These are phyloP conservation scores for Solanum piurae DNA, from an alignment of 257 asterid species.

Conservation along the genomic window DNA sequence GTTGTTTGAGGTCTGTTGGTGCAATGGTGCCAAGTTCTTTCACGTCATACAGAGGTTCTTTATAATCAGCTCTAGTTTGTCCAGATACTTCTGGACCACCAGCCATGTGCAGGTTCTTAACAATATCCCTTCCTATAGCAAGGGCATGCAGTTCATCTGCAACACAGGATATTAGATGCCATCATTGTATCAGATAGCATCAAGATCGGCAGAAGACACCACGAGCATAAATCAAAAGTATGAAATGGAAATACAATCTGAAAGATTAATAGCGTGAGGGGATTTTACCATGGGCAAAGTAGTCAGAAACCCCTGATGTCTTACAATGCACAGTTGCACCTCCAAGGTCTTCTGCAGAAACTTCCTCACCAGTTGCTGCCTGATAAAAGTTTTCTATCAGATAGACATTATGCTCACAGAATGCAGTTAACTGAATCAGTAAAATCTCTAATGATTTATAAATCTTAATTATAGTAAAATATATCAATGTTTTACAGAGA, in stretches of 20 bases:
- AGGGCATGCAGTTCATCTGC: constrained; percentile 93
- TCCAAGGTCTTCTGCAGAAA: constrained; percentile 94
- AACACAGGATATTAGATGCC: constrained; percentile 11
- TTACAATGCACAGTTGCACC: constrained; percentile 95
- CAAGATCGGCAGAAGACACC: background rate
- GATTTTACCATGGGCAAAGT: constrained; percentile 79
- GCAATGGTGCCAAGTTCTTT: constrained; percentile 85
- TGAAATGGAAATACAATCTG: background rate
- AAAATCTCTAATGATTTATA: background rate
- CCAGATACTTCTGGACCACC: constrained; percentile 34
- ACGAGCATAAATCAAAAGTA: background rate
- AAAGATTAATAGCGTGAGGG: background rate
- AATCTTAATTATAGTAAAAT: background rate
- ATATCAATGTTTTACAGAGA: background rate
- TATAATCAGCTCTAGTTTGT: constrained; percentile 28
- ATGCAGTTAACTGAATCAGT: background rate
- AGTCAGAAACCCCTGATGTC: constrained; percentile 95
- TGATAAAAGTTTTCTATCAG: constrained; percentile 29
- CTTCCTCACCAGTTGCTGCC: constrained; percentile 99
- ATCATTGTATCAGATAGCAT: constrained; percentile 5
- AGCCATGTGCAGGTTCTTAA: constrained; percentile 85
- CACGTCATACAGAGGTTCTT: constrained; percentile 75
- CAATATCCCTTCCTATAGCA: constrained; percentile 83
- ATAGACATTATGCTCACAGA: constrained; percentile 7
- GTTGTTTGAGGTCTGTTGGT: constrained; percentile 81